Base-by-base conservation (phyloP, 225 moss, liverwort and hornwort genomes). In the Physcomitrellopsis africana region DNA sequence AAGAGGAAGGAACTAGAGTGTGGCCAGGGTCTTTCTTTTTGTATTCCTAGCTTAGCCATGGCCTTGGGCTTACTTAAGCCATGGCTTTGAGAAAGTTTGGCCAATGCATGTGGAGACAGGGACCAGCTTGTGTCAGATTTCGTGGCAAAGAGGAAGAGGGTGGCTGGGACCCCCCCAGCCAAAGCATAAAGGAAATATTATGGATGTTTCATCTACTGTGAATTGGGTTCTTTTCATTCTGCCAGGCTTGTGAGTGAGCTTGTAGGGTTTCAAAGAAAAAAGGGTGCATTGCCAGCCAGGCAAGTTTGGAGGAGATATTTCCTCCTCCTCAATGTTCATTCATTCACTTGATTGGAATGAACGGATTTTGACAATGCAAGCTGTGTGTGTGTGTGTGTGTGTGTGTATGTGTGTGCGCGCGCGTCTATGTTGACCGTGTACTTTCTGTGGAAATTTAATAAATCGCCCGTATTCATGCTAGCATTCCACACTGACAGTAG, bases 101-200 rank as follows among this genome's bases (percentile, higher is more conserved):
- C 49, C 6, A 5, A 67, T 49, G 67, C 67, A 67, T 67, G 49
- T 67, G 67, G 26, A 67, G 49, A 17, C 10, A 66, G 29, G 26
- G 24, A 48, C 26, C 23, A 26, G 60, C 15, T 60, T 16, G 0
- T 49, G 66, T 15, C 10, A 49, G 49, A 48, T 49, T 37, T 24
- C 67, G 16, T 67, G 67, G 17, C 26, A 27, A 48, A 16, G 17
- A 49, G 48, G 17, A 60, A 18, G 24, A 26, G 15, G 9, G 16
- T 48, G 15, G 32, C 24, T 24, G 24, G 24, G 24, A 24, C 24
- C 24, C 32, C 32, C 32, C 32, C 32, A 4, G 32, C 32, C 32
- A 37, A 5, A 37, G 32, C 5, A 4, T 37, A 5, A 37, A 37
- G 32, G 32, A 37, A 37, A 37, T 37, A 37, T 37, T 37, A 2